Evolutionary conservation across 192 early-diverging fungal species (phyloP), one percentile per base, ranked within the genome.

Genomic region (Umbelopsis sp.): DNA sequence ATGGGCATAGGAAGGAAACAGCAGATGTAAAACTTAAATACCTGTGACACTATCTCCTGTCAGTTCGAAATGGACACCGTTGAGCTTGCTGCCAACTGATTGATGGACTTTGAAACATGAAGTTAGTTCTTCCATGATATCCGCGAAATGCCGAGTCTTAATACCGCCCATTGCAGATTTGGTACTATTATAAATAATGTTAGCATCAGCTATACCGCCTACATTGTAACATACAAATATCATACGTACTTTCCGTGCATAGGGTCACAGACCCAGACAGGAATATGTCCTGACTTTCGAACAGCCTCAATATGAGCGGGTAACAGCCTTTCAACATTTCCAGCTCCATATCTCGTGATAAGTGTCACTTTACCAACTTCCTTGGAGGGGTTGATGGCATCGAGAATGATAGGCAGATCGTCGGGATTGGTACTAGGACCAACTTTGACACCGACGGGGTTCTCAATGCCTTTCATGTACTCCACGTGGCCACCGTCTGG

Each of bases 401-500:
- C 89, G 48, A 99, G 82, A 21, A 97, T 78, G 1, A 90, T 85
- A 18, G 87, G 89, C 1, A 99, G 84, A 76, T 99, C 93, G 15
- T 91, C 85, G 2, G 97, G 86, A 67, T 92, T 87, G 87, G 97
- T 96, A 49, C 87, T 90, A 7, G 97, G 96, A 0, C 96, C 96
- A 33, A 95, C 93, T 76, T 99, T 99, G 75, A 99, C 89, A 49
- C 97, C 97, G 58, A 99, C 91, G 5, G 97, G 97, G 81, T 99
- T 99, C 64, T 87, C 87, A 55, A 99, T 90, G n/a, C 97, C 97
- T 66, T 94, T 84, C 84, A 99, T 96, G 81, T 97, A 99, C 73
- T 99, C 96, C 3, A 99, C 89, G 69, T 99, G 97, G 0, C 91
- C 97, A 27, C 95, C 96, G 75, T 97, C 89, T 2, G 97, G 82